Percentiles rank a stretch among this genome's conserved stretches.
Conservation (phyloP, 768 basidiomycete species). For the Kwoniella sp. region DNA sequence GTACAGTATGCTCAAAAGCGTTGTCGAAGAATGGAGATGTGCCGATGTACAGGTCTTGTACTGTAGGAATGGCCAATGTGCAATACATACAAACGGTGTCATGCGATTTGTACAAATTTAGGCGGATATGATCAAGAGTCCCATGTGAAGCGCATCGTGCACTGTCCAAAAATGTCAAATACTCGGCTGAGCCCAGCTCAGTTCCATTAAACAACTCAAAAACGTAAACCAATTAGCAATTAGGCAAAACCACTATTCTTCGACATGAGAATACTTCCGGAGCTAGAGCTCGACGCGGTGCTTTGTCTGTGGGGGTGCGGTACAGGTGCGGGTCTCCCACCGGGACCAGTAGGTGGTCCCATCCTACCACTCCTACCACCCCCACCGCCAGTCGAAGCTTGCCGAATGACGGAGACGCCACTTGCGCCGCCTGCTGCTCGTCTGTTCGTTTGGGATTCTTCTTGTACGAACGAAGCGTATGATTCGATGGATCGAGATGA, state of each 20-base stretch:
- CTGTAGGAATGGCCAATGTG: too few species aligned
- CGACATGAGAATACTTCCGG: conserved; percentile 23
- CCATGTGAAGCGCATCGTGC: too few species aligned
- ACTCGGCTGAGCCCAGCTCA: not conserved
- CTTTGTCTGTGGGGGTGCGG: conserved; percentile 23
- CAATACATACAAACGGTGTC: too few species aligned
- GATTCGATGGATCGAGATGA: not conserved
- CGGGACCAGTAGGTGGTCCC: not conserved
- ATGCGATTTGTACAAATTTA: too few species aligned
- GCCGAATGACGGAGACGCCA: conserved; percentile 26
- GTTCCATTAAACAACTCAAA: not conserved
- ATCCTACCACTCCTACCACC: conserved; percentile 2
- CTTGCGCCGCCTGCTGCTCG: conserved; percentile 23
- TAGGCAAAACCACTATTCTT: conserved; percentile 18
- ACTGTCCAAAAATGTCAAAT: too few species aligned
- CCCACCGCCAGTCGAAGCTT: not conserved
- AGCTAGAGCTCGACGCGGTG: conserved; percentile 5
- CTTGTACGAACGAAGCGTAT: conserved; percentile 21
- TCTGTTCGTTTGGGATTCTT: conserved; percentile 33
- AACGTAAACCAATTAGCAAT: not conserved
- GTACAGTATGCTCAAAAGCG: too few species aligned
- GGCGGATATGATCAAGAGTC: too few species aligned
- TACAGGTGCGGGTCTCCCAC: conserved; percentile 15
- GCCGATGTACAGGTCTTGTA: too few species aligned
- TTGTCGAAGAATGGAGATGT: too few species aligned